These are phyloP conservation scores for Coffea humblotiana DNA, from an alignment of 305 asterid genomes.

Conservation along the genomic window DNA sequence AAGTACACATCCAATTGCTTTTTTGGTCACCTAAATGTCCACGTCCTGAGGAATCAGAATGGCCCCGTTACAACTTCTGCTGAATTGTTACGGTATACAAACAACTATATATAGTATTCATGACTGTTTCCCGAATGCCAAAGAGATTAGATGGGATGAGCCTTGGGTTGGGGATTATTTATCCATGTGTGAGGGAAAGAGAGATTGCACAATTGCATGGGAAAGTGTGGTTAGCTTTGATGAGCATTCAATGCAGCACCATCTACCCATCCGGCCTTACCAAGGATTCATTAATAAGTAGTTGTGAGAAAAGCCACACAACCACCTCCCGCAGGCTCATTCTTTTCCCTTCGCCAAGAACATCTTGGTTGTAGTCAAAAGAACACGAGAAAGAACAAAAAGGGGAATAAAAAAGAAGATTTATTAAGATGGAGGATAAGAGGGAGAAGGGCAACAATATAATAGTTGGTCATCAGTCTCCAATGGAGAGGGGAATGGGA, in stretches of 20 bases:
- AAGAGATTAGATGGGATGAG: constrained; percentile 17
- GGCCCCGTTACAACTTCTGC: not conserved
- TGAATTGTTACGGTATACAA: not conserved
- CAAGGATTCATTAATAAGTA: constrained; percentile 40
- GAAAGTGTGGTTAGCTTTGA: constrained; percentile 50
- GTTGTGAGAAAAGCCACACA: constrained; percentile 10
- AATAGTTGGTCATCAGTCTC: constrained; percentile 14
- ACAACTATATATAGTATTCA: not conserved
- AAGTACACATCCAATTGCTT: not conserved
- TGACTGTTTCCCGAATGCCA: constrained; percentile 13
- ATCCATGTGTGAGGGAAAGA: not conserved
- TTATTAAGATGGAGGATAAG: constrained; percentile 24
- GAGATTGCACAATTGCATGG: constrained; percentile 32
- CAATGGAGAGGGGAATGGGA: constrained; percentile 31
- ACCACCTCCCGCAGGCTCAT: not conserved
- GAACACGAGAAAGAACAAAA: not conserved
- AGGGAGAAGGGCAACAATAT: constrained; percentile 14
- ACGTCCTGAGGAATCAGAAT: not conserved
- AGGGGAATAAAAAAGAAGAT: not conserved
- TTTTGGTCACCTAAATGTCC: not conserved
- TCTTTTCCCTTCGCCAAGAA: not conserved
- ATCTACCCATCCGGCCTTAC: constrained; percentile 22
- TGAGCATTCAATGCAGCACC: constrained; percentile 53
- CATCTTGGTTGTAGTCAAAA: not conserved
- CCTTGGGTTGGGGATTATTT: not conserved